Evolutionary conservation across 1,284 basidiomycete species (phyloP).

Genomic region (Volvariella volvacea): DNA sequence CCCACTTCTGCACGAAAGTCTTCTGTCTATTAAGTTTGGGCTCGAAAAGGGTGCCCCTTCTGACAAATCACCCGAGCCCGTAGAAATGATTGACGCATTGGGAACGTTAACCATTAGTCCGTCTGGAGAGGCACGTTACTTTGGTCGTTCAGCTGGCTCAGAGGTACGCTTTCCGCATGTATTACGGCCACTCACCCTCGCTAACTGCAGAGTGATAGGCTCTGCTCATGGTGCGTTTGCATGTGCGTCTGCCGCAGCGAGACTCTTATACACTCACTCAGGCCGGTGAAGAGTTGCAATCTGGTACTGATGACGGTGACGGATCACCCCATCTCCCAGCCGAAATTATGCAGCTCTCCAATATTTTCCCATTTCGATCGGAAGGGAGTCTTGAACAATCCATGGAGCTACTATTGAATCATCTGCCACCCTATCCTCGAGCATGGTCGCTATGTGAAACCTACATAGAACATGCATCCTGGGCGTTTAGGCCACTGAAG

Average conservation of each 20-base stretch:
- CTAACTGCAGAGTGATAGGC: too few species aligned
- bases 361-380: slow-evolving; percentile 7
- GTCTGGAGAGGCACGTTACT: not conserved
- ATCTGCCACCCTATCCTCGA: slow-evolving; percentile 47
- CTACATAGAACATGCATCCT: slow-evolving; percentile 57
- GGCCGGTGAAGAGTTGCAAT: not conserved
- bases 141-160: not conserved
- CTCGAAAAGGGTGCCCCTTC: not conserved
- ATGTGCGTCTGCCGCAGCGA: too few species aligned
- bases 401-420: slow-evolving; percentile 35
- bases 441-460: slow-evolving; percentile 64
- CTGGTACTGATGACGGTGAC: not conserved
- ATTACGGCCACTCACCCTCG: too few species aligned
- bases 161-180: not conserved
- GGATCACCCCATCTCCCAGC: not conserved
- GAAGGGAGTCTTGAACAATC: not conserved
- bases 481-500: slow-evolving; percentile 52
- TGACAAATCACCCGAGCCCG: slow-evolving; percentile 25
- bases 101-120: not conserved
- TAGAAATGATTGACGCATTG: slow-evolving; percentile 10
- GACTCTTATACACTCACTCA: too few species aligned
- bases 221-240: not conserved
- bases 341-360: slow-evolving; percentile 15
- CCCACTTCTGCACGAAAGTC: slow-evolving; percentile 50
- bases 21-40: not conserved